Evolutionary conservation across 176 grass and related monocot genomes (phyloP).

Genomic region (Zea mays): DNA sequence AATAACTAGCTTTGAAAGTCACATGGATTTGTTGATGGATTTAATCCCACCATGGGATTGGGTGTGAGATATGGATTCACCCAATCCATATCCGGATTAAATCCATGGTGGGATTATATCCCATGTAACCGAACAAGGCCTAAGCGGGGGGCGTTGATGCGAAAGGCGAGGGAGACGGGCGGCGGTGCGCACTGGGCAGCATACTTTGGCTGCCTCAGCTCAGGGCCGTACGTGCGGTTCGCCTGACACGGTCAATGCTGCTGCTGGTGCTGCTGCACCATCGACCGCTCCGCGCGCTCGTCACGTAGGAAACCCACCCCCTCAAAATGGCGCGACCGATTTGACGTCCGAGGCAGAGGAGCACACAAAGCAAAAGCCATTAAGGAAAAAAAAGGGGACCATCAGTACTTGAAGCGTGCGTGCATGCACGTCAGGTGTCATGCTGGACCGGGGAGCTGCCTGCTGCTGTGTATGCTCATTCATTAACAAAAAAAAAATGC

Average conservation of each 20-base stretch:
- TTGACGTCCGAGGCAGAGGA: slow-evolving; percentile 7
- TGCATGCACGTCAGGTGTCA: slow-evolving; percentile 7
- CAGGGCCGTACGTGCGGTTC: slow-evolving; percentile 4
- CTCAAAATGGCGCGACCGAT: slow-evolving; percentile 35
- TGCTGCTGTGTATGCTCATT: too few relatives aligned
- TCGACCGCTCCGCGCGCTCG: not conserved
- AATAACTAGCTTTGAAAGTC: too few relatives aligned
- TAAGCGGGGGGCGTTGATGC: not conserved
- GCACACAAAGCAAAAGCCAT: not conserved
- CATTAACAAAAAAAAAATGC: not conserved
- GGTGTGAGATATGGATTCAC: too few relatives aligned
- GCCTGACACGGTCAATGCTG: slow-evolving; percentile 36
- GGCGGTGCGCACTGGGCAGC: slow-evolving; percentile 26
- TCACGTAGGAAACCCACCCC: not conserved
- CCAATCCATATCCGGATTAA: too few relatives aligned
- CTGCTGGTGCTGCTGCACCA: not conserved
- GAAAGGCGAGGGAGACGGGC: slow-evolving; percentile 22
- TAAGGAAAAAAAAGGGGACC: not conserved
- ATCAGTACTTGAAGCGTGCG: not conserved
- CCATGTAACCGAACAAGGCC: too few relatives aligned
- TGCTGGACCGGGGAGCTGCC: not conserved
- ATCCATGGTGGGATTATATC: too few relatives aligned
- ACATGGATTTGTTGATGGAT: too few relatives aligned
- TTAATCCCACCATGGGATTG: too few relatives aligned
- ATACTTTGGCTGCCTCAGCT: not conserved